Evolutionary conservation across 2,329 filamentous ascomycete genomes (phyloP).

Genomic region (Atkinsonella hypoxylon): DNA sequence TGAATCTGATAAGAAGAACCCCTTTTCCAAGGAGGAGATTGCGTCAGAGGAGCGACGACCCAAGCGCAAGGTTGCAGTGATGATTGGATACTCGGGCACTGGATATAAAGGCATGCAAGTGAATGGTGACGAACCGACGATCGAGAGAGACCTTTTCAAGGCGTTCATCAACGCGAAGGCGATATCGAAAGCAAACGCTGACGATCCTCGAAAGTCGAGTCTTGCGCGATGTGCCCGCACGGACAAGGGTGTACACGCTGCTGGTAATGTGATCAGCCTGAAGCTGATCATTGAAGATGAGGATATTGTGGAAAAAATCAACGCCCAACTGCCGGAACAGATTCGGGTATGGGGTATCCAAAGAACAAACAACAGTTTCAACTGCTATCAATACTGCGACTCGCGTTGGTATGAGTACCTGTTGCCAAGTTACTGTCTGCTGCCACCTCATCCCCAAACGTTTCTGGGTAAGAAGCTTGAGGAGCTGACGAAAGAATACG

Average conservation of each 20-base stretch:
- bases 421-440: constrained; percentile 81
- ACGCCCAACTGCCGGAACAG: constrained; percentile 69
- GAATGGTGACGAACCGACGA: constrained; percentile 71
- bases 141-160: constrained; percentile 88
- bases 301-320: constrained; percentile 83
- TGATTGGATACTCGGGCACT: constrained; percentile 91
- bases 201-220: constrained; percentile 93
- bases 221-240: constrained; percentile 89
- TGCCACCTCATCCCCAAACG: constrained; percentile 83
- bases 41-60: constrained; percentile 75
- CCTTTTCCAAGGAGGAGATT: constrained; percentile 66
- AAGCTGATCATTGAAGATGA: constrained; percentile 93
- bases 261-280: constrained; percentile 86
- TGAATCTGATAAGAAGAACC: constrained; percentile 26
- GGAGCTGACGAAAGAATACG: constrained; percentile 63
- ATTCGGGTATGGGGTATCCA: constrained; percentile 94
- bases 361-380: constrained; percentile 81
- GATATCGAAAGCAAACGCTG: constrained; percentile 92
- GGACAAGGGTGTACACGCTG: constrained; percentile 94
- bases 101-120: constrained; percentile 98
- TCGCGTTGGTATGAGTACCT: constrained; percentile 96
- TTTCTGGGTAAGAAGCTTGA: constrained; percentile 74
- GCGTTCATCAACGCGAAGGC: constrained; percentile 86
- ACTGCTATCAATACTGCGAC: constrained; percentile 89
- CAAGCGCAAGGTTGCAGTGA: constrained; percentile 91